These are phyloP conservation scores for Penicillium vulpinum DNA, from an alignment of 2,329 filamentous ascomycete species.

Conservation along the genomic window DNA sequence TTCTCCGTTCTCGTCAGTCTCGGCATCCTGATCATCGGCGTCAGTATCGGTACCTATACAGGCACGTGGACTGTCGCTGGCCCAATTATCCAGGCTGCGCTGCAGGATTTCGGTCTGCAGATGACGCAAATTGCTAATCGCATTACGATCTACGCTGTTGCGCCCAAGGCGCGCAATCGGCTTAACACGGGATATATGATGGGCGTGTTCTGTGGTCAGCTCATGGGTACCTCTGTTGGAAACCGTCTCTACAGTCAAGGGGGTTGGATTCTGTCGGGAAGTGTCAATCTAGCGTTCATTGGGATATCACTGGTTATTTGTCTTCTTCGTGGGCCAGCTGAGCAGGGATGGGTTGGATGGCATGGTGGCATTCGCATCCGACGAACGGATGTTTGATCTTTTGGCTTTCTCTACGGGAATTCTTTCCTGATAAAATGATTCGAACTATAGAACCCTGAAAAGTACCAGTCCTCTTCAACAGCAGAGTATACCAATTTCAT, in stretches of 20 bases:
- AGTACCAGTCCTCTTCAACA: not conserved
- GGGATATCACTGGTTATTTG: conserved; percentile 51
- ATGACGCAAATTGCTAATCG: conserved; percentile 70
- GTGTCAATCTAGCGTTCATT: conserved; percentile 58
- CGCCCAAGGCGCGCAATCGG: conserved; percentile 69
- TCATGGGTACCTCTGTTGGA: conserved; percentile 66
- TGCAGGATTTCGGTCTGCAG: conserved; percentile 71
- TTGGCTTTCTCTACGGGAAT: not conserved
- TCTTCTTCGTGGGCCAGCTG: conserved; percentile 55
- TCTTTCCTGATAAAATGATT: not conserved
- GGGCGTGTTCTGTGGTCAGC: conserved; percentile 69
- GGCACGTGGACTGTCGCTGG: conserved; percentile 67
- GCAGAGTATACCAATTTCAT: not conserved
- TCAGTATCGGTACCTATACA: conserved; percentile 67
- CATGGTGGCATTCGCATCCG: conserved; percentile 55
- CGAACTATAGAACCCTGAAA: not conserved
- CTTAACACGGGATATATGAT: conserved; percentile 85
- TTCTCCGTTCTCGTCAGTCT: conserved; percentile 67
- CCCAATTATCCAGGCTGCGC: conserved; percentile 69
- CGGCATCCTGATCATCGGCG: conserved; percentile 59
- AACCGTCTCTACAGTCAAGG: conserved; percentile 57
- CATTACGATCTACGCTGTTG: conserved; percentile 67
- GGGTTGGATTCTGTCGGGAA: conserved; percentile 60
- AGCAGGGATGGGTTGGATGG: conserved; percentile 62
- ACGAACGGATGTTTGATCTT: not conserved